Percentiles rank a stretch among this genome's conserved stretches.
Conservation (phyloP, 176 grass and related monocot genomes). For the Secale cereale region DNA sequence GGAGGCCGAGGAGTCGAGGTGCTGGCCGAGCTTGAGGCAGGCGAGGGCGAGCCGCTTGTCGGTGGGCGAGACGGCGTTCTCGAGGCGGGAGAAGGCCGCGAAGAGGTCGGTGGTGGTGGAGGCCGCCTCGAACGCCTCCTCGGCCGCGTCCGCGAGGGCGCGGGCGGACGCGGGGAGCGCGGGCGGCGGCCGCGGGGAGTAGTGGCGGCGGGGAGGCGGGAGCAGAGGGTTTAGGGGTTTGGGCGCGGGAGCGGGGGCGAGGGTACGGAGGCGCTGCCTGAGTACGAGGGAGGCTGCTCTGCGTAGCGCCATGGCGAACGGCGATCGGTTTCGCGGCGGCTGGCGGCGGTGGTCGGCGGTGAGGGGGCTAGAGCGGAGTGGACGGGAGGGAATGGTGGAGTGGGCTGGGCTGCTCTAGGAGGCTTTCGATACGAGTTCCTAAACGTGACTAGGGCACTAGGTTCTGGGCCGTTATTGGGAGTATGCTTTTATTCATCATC, state of each 20-base stretch:
- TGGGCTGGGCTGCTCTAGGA: slow-evolving; percentile 6
- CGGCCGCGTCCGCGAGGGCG: slow-evolving; percentile 28
- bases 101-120: slow-evolving; percentile 56
- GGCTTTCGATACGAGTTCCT: background rate
- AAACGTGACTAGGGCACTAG: background rate
- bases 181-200: slow-evolving; percentile 45
- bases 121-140: slow-evolving; percentile 72
- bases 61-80: slow-evolving; percentile 43
- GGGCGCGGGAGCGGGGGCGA: background rate
- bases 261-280: slow-evolving; percentile 15
- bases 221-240: slow-evolving; percentile 18
- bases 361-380: background rate
- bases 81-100: slow-evolving; percentile 53
- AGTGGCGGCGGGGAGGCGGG: slow-evolving; percentile 16
- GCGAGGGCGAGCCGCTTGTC: slow-evolving; percentile 77
- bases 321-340: background rate
- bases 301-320: slow-evolving; percentile 34
- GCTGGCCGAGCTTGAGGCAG: slow-evolving; percentile 96
- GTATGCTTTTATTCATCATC: background rate
- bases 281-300: slow-evolving; percentile 36
- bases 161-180: slow-evolving; percentile 7
- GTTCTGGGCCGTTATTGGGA: background rate
- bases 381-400: too few species aligned
- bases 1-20: slow-evolving; percentile 59
- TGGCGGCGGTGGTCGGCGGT: background rate